Evolutionary conservation across 805 yeast species (phyloP).

Genomic region (Saccharomycopsis lassenensis): DNA sequence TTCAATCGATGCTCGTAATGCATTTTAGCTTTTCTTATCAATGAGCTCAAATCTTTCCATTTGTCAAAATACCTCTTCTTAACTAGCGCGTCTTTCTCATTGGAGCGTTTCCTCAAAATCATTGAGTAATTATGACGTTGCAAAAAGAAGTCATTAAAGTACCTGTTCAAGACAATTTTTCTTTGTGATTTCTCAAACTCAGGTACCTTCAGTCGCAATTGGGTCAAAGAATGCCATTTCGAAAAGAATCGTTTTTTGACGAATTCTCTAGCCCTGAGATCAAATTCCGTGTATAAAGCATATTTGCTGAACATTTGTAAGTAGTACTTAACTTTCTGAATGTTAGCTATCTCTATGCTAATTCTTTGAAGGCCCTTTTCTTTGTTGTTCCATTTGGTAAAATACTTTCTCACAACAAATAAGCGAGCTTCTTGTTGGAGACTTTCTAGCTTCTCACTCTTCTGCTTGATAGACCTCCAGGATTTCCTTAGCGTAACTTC

Average conservation of each 20-base stretch:
- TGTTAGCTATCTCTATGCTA: not conserved
- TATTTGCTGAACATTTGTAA: conserved; percentile 7
- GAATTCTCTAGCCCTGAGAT: not conserved
- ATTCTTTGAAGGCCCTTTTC: not conserved
- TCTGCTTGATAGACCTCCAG: not conserved
- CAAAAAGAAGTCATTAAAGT: conserved; percentile 4
- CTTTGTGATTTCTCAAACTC: conserved; percentile 7
- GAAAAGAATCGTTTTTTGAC: conserved; percentile 6
- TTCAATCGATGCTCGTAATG: conserved; percentile 4
- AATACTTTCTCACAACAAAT: not conserved
- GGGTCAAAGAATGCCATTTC: conserved; percentile 6
- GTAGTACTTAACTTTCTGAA: conserved; percentile 9
- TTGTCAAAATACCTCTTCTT: conserved; percentile 2
- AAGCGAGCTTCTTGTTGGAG: not conserved
- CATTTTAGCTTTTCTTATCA: conserved; percentile 5
- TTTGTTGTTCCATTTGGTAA: conserved; percentile 1
- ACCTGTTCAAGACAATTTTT: conserved; percentile 5
- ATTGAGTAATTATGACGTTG: not conserved
- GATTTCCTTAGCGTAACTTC: not conserved
- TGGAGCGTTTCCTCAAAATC: not conserved
- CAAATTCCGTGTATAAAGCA: not conserved
- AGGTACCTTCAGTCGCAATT: conserved; percentile 1
- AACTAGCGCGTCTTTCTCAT: not conserved
- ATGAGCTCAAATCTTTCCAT: conserved; percentile 4
- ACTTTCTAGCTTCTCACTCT: too few species aligned